Evolutionary conservation across 495 filamentous ascomycete genomes (phyloP).

Genomic region (Podospora bellae-mahoneyi): DNA sequence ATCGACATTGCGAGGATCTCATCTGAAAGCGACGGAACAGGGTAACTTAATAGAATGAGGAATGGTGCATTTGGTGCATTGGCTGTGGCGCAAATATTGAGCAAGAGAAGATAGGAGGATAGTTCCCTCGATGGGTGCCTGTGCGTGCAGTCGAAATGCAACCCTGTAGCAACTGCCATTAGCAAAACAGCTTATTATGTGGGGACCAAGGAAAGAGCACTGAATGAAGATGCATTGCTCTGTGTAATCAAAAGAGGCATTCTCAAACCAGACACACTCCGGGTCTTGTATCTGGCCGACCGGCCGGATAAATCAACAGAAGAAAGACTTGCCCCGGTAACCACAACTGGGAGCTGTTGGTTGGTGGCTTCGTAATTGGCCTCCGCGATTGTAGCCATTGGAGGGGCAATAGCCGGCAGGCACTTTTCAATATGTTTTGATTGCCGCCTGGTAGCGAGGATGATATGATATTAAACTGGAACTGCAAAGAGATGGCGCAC

Average conservation of each 20-base stretch:
- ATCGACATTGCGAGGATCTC: slow-evolving; percentile 6
- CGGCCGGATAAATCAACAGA: background rate
- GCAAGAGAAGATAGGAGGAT: background rate
- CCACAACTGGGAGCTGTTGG: background rate
- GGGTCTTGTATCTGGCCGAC: background rate
- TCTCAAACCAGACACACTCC: background rate
- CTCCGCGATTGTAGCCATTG: background rate
- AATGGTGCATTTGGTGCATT: background rate
- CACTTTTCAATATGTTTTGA: background rate
- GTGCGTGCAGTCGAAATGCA: background rate
- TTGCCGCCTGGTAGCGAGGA: background rate
- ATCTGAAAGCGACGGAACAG: background rate
- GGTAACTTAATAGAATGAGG: background rate
- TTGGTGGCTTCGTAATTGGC: background rate
- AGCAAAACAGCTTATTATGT: slow-evolving; percentile 7
- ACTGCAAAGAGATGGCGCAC: background rate
- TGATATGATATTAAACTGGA: background rate
- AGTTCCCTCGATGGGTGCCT: background rate
- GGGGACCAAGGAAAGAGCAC: background rate
- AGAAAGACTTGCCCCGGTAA: background rate
- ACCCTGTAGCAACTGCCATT: slow-evolving; percentile 1
- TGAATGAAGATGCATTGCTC: background rate
- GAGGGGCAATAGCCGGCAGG: background rate
- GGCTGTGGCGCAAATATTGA: background rate
- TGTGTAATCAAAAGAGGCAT: background rate